A percentile compares a stretch with the other conserved stretches of the same genome.
phyloP scores from a whole-genome alignment of 1,284 basidiomycete species.

The Trametes sp. region DNA sequence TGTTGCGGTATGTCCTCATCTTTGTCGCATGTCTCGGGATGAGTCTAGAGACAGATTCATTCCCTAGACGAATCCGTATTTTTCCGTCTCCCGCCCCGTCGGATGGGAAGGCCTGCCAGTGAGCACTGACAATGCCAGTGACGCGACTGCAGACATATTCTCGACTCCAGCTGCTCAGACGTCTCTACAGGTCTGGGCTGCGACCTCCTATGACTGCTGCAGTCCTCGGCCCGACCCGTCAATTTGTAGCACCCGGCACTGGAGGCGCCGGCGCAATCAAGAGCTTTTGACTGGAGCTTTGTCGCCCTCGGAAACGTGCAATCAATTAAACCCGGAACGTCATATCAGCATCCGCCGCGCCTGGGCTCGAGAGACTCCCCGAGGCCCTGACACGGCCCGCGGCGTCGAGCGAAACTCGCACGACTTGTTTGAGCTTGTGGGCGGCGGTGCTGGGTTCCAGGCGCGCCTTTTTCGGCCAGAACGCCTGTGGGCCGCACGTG shows the following conservation, averaged over 20 bases:
- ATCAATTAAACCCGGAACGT: constrained; percentile 15
- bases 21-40: not conserved
- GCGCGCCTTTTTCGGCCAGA: constrained; percentile 31
- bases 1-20: not conserved
- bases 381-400: not conserved
- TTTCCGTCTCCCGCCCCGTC: not conserved
- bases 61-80: not conserved
- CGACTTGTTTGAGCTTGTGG: constrained; percentile 32
- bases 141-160: too few species aligned
- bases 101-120: too few species aligned
- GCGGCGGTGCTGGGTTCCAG: constrained; percentile 28
- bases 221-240: not conserved
- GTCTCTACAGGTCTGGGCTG: not conserved
- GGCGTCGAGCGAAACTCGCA: constrained; percentile 1
- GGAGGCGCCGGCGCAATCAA: constrained; percentile 3
- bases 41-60: not conserved
- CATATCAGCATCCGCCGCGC: constrained; percentile 4
- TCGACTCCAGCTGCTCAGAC: too few species aligned
- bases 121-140: too few species aligned
- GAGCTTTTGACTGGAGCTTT: constrained; percentile 21
- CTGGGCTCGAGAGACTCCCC: constrained; percentile 4
- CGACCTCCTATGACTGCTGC: not conserved
- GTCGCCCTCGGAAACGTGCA: not conserved
- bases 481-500: constrained; percentile 31
- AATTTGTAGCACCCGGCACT: not conserved